phyloP scores from a whole-genome alignment of 176 grass and related monocot genomes.

The Paspalum notatum region DNA sequence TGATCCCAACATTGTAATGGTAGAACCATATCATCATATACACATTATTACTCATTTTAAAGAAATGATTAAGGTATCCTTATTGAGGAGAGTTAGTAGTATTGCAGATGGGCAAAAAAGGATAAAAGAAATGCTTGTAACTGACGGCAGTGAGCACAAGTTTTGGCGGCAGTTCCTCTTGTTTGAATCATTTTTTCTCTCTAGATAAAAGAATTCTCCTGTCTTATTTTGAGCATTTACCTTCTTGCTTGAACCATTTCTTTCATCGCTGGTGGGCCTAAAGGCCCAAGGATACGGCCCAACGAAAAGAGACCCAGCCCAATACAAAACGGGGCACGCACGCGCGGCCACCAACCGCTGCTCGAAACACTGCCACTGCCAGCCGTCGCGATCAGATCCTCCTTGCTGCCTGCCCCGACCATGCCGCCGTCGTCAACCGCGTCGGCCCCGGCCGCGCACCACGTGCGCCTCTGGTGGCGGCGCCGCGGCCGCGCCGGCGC shows the following conservation, averaged over 20 bases:
- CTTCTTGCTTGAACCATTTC: too few relatives aligned
- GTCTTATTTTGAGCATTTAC: neutral
- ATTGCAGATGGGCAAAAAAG: neutral
- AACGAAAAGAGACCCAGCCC: neutral
- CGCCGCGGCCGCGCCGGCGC: conserved; percentile 48
- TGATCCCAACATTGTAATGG: neutral
- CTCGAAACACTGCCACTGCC: neutral
- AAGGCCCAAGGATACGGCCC: neutral
- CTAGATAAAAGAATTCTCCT: neutral
- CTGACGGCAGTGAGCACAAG: neutral
- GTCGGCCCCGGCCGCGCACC: conserved; percentile 38
- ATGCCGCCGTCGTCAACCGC: neutral
- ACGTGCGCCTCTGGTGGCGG: conserved; percentile 63
- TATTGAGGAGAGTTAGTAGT: neutral
- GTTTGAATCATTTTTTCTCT: neutral
- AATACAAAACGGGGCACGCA: neutral
- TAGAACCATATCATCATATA: neutral
- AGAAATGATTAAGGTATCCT: conserved; percentile 7
- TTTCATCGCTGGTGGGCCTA: neutral
- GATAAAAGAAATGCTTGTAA: conserved; percentile 1
- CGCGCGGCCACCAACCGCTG: neutral
- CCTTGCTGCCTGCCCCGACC: neutral
- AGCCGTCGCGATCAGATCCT: conserved; percentile 30
- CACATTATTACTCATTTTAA: neutral
- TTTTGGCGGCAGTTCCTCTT: conserved; percentile 27